phyloP scores from a whole-genome alignment of 371 early-diverging fungal species.

The Mucor circinelloides region DNA sequence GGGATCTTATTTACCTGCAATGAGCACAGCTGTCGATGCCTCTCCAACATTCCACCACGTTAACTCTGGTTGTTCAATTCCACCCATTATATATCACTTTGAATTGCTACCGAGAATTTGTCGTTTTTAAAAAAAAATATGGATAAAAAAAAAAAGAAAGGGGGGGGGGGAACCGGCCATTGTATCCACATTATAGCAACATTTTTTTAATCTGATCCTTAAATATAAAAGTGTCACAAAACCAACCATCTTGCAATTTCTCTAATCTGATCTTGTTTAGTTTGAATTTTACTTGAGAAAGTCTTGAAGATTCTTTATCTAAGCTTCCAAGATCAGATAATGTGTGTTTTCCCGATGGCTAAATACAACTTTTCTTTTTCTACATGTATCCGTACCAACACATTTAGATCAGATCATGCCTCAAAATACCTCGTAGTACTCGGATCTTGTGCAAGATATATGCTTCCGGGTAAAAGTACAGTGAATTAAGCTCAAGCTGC shows the following conservation, averaged over 20 bases:
- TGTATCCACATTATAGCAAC: not conserved
- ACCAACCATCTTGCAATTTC: not conserved
- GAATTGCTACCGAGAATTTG: not conserved
- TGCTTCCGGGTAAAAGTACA: not conserved
- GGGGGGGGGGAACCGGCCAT: not conserved
- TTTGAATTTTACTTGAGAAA: not conserved
- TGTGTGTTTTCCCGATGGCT: no score
- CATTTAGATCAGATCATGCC: no score
- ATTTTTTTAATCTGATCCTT: conserved; percentile 1
- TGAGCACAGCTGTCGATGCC: conserved; percentile 37
- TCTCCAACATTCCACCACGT: conserved; percentile 45
- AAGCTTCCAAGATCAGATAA: not conserved
- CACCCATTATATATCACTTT: not conserved
- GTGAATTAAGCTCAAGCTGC: not conserved
- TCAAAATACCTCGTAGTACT: no score
- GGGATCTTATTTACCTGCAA: conserved; percentile 34
- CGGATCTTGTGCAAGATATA: not conserved
- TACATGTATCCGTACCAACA: no score
- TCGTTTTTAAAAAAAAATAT: not conserved
- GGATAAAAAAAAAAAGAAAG: conserved; percentile 1
- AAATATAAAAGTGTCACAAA: not conserved
- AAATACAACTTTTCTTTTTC: no score
- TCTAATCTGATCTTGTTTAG: conserved; percentile 1
- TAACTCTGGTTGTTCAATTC: conserved; percentile 20
- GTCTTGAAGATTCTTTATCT: no score